Evolutionary conservation across 345 rosid species (phyloP), one percentile per base, ranked within the genome.

Genomic region (Gossypium bickii): DNA sequence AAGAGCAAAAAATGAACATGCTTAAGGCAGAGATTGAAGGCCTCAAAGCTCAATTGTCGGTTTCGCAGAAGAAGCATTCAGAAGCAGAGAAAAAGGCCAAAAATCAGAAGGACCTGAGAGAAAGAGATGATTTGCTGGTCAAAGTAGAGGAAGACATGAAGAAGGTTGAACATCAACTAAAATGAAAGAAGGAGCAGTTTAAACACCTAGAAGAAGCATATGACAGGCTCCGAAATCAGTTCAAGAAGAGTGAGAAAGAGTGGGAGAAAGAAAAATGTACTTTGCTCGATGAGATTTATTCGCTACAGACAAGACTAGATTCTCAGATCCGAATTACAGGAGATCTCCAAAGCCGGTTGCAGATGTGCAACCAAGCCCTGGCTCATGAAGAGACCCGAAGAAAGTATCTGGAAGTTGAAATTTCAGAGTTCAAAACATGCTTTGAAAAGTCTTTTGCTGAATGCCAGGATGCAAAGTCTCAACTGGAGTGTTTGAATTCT

Each of bases 151-250:
- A 89, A 63, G 90, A 84, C 53, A 84, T 73, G 75, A 71, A 76
- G 67, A 83, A 75, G 67, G 84, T 89, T 15, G 86, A 86, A 82
- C 87, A 89, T 76, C 85, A 84, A 83, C 85, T 92, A 18, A 94
- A 94, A 78, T 94, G 97, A 97, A 94, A 94, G 88, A 86, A 85
- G 78, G 98, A 94, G 82, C 97, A 94, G 87, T 94, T 90, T 80
- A 80, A 84, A 76, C 97, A 92, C 86, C 84, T 94, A 27, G 97
- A 92, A 83, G 98, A 94, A 79, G 98, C 97, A 13, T 89, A 87
- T 68, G 88, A 83, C 70, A 92, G 86, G 81, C 88, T 90, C 16
- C 78, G 77, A 7, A 78, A 76, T n/a, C 81, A 78, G 81, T 87
- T 84, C 78, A 82, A 63, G 58, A 72, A 49, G 12, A 78, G 81